A percentile compares a stretch with the other conserved stretches of the same genome.
phyloP scores from a whole-genome alignment of 768 basidiomycete species.

The Naematelia encephala region DNA sequence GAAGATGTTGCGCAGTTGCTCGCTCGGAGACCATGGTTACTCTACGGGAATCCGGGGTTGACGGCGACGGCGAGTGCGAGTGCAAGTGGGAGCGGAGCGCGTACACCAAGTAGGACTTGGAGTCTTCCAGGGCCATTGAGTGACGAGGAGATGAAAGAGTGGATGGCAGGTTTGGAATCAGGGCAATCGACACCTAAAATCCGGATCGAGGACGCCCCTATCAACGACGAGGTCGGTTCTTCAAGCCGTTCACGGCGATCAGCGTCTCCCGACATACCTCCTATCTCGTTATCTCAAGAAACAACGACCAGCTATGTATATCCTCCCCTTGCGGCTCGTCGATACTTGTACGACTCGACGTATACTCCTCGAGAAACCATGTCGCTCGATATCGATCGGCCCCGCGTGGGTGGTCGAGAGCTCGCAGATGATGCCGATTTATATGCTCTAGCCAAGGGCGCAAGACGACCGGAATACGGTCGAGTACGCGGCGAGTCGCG shows the following conservation, averaged over 20 bases:
- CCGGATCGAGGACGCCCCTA: conserved; percentile 1
- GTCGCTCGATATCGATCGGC: conserved; percentile 4
- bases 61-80: neutral
- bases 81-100: neutral
- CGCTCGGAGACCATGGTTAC: neutral
- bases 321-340: no score
- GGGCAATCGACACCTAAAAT: conserved; percentile 7
- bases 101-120: conserved; percentile 23
- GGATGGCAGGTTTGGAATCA: conserved; percentile 23
- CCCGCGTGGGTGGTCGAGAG: conserved; percentile 24
- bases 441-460: conserved; percentile 30
- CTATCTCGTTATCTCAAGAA: no score
- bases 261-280: no score
- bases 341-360: neutral
- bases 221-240: no score
- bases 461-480: conserved; percentile 31
- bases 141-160: conserved; percentile 35
- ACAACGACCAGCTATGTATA: no score
- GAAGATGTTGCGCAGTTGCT: neutral
- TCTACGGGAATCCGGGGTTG: neutral
- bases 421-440: conserved; percentile 40
- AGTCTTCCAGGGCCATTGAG: conserved; percentile 36
- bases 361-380: conserved; percentile 7
- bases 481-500: conserved; percentile 37
- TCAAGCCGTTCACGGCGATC: no score